Evolutionary conservation across 257 asterid species (phyloP), one percentile per base, ranked within the genome.

Genomic region (Solanum dulcamara): DNA sequence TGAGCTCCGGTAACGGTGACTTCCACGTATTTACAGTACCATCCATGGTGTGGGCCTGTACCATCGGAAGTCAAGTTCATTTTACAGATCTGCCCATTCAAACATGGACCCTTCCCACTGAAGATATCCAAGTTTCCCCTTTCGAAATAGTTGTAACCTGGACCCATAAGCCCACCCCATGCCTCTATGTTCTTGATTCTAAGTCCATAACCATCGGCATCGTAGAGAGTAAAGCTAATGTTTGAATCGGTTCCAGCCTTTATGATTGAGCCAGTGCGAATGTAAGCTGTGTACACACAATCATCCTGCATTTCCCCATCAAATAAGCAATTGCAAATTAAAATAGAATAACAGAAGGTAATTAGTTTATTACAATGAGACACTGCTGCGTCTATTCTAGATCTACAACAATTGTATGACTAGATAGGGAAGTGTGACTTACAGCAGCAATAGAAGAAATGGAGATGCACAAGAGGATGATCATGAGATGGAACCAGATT

Each of bases 151-250:
- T 90, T 71, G 89, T 93, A 85, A 1, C 84, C 90, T n/a, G 89
- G 86, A 71, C 93, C 98, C 97, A 93, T 93, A 2, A 92, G 89
- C 85, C 98, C 98, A 37, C 98, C 98, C 98, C 98, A 94, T 0
- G 90, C 17, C 85, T 86, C 93, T 13, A 94, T 64, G 51, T 93
- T 87, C 20, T 89, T 87, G 81, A 94, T 93, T 80, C 87, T 70
- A 64, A 92, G 84, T 0, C 94, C 94, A 30, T 88, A 44, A 22
- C 96, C 94, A 2, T 22, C 22, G 2, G 88, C 85, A n/a, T 92
- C 97, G 35, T 89, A 92, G 7, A 94, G 71, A n/a, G 94, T 92
- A 37, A 92, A 44, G 68, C 83, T 88, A 12, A 93, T 90, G 74
- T 59, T 88, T 0, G 97, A 91, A 83, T 94, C 96, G 15, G 98